phyloP scores from a whole-genome alignment of 2,329 filamentous ascomycete species.

The Cercospora canescens region DNA sequence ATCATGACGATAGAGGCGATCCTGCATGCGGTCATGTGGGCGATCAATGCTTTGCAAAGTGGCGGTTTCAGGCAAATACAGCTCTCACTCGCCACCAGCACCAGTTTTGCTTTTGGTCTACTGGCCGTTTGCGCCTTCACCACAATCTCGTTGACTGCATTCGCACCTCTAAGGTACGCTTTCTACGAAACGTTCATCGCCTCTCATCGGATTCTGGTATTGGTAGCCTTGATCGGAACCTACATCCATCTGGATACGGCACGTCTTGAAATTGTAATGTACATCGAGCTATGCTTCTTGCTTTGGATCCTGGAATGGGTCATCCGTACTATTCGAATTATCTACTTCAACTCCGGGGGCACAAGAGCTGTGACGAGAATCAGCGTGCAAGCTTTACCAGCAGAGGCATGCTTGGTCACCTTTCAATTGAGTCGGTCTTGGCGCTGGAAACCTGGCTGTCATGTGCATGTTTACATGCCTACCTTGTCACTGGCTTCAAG shows the following conservation, averaged over 20 bases:
- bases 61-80: slow-evolving; percentile 62
- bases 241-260: slow-evolving; percentile 76
- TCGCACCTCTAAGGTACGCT: slow-evolving; percentile 36
- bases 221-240: slow-evolving; percentile 67
- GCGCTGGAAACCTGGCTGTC: slow-evolving; percentile 55
- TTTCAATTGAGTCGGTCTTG: slow-evolving; percentile 58
- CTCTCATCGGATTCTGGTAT: slow-evolving; percentile 74
- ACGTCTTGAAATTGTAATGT: slow-evolving; percentile 57
- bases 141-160: slow-evolving; percentile 58
- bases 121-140: slow-evolving; percentile 61
- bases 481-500: slow-evolving; percentile 43
- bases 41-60: slow-evolving; percentile 62
- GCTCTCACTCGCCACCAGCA: slow-evolving; percentile 55
- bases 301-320: not conserved
- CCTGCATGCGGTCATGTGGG: slow-evolving; percentile 72
- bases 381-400: not conserved
- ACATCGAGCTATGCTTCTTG: not conserved
- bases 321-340: not conserved
- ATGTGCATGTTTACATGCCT: slow-evolving; percentile 63
- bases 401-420: slow-evolving; percentile 60
- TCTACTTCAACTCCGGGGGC: not conserved
- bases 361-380: not conserved
- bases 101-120: slow-evolving; percentile 66
- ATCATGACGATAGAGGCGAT: slow-evolving; percentile 69
- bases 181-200: slow-evolving; percentile 97